Evolutionary conservation across 1,284 basidiomycete species (phyloP).

Genomic region (Pseudozyma sp.): DNA sequence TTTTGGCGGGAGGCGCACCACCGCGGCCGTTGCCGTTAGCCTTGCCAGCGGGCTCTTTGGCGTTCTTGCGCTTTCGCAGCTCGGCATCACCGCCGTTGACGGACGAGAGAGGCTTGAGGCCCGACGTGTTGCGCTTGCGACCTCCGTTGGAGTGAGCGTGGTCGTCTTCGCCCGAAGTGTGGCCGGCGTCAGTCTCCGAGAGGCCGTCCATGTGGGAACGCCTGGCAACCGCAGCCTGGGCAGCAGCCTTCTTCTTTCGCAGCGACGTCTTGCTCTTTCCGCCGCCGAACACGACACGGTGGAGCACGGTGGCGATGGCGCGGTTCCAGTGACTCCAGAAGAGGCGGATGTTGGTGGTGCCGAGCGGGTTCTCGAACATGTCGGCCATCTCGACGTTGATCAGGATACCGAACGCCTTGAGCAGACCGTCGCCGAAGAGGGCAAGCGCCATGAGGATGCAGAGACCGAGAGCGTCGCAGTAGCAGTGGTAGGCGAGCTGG

Average conservation of each 20-base stretch:
- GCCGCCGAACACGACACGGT: conserved; percentile 67
- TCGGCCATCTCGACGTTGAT: conserved; percentile 65
- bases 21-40: conserved; percentile 11
- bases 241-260: conserved; percentile 31
- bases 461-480: conserved; percentile 57
- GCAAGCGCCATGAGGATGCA: conserved; percentile 62
- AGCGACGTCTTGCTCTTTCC: conserved; percentile 39
- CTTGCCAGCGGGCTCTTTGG: conserved; percentile 13
- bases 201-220: conserved; percentile 57
- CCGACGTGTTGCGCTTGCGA: conserved; percentile 14
- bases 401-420: conserved; percentile 60
- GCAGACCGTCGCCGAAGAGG: conserved; percentile 60
- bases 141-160: conserved; percentile 20
- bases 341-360: conserved; percentile 65
- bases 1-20: conserved; percentile 16
- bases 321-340: conserved; percentile 69
- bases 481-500: conserved; percentile 59
- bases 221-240: conserved; percentile 4
- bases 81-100: conserved; percentile 19
- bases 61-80: conserved; percentile 28
- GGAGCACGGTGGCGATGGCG: conserved; percentile 65
- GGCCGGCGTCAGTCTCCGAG: conserved; percentile 61
- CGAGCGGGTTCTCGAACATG: conserved; percentile 67
- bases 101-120: conserved; percentile 48
- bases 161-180: conserved; percentile 56